Conservation (phyloP, 2,329 filamentous ascomycete species). For the Epichloe coenophiala region DNA sequence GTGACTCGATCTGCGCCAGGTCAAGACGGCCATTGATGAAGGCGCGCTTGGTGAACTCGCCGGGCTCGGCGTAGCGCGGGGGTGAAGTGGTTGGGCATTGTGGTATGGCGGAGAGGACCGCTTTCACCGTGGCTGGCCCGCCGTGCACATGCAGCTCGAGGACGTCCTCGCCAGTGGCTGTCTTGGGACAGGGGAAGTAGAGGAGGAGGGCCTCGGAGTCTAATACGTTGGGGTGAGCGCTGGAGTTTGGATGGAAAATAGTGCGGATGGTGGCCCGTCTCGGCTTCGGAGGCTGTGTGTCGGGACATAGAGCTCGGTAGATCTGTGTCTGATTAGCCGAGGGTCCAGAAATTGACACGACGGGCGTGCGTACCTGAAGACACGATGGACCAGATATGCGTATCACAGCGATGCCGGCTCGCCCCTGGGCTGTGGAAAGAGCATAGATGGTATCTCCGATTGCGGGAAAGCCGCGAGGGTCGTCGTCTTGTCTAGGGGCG, state of each 20-base stretch:
- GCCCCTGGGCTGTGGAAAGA: conserved; percentile 72
- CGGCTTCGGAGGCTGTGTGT: conserved; percentile 29
- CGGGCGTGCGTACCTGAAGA: conserved; percentile 33
- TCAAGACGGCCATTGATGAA: conserved; percentile 80
- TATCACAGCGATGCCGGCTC: conserved; percentile 81
- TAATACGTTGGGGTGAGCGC: conserved; percentile 30
- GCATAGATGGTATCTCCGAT: conserved; percentile 69
- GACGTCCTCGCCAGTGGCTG: conserved; percentile 84
- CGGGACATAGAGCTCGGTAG: conserved; percentile 37
- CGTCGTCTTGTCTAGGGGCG: background rate
- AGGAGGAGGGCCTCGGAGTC: conserved; percentile 73
- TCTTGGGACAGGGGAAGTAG: conserved; percentile 68
- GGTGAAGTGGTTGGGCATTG: conserved; percentile 22
- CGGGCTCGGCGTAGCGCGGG: conserved; percentile 82
- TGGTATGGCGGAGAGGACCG: conserved; percentile 68
- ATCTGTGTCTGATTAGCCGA: conserved; percentile 23
- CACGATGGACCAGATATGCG: conserved; percentile 73
- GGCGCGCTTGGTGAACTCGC: conserved; percentile 86
- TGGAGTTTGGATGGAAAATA: conserved; percentile 41
- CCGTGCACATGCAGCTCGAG: conserved; percentile 93
- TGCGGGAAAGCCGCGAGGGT: conserved; percentile 4
- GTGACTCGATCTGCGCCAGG: conserved; percentile 65
- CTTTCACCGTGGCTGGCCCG: conserved; percentile 75
- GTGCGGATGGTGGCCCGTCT: conserved; percentile 59
- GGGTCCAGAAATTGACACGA: background rate